Evolutionary conservation across 257 asterid genomes (phyloP), one percentile per base, ranked within the genome.

Genomic region (Salvia rosmarinus): DNA sequence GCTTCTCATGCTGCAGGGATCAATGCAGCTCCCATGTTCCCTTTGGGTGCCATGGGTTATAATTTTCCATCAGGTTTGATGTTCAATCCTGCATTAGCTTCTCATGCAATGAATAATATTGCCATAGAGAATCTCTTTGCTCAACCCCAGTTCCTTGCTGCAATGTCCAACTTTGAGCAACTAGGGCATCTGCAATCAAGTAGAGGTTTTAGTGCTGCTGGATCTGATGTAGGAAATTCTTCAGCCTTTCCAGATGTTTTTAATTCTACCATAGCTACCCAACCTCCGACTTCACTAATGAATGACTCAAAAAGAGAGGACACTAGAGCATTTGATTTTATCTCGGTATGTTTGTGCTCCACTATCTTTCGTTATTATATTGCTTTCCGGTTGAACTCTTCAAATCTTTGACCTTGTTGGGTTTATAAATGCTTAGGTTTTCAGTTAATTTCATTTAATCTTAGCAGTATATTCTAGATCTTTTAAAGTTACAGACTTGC

Each of bases 311-410:
- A 87, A 82, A 88, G 89, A 85, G 97, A 88, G 86, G 95, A 89
- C 3, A 85, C 87, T 0, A 88, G 75, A 78, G 99, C 99, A 70
- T 95, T 95, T 78, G 98, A 95, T 84, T 95, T 95, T 82, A 92
- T 95, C 78, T 88, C 96, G 42, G 99, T 95, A 79, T 83, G 99
- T 81, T 77, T 62, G 54, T 57, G 11, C 67, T 57, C 28, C 51
- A 30, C 69, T 49, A 70, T 73, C 21, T 69, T 54, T 73, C 13
- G 35, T 67, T 44, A 12, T 60, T 57, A 61, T 42, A 35, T 59
- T 69, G 59, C 39, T 52, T 16, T 64, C 72, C 55, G 30, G 4
- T 14, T 1, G 57, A 52, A 67, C 60, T 56, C 57, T 12, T 69
- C 20, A 51, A 23, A 11, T 39, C n/a, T 51, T 30, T 49, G 28